Conservation (phyloP, 306 rosid species). For the Casuarina glauca region DNA sequence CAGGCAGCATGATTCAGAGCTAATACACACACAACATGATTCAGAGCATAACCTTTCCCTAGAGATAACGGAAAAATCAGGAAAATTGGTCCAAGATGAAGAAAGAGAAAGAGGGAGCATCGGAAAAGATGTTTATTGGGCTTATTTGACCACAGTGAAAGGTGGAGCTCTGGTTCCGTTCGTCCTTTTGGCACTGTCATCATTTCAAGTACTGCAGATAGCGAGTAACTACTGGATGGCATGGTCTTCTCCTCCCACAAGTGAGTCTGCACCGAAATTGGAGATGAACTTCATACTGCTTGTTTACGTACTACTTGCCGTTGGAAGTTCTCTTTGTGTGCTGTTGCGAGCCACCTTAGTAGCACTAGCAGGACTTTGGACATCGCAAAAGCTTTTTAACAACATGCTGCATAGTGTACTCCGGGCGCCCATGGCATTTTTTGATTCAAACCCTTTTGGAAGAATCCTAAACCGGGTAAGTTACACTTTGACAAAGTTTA, state of each 20-base stretch:
- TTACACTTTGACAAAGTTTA: not conserved
- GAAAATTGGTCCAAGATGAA: slow-evolving; percentile 86
- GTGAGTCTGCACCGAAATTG: slow-evolving; percentile 47
- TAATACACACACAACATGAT: slow-evolving; percentile 37
- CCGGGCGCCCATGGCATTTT: slow-evolving; percentile 93
- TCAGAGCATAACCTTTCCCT: slow-evolving; percentile 56
- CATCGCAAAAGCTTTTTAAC: slow-evolving; percentile 73
- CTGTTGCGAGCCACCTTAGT: slow-evolving; percentile 60
- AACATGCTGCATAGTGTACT: slow-evolving; percentile 68
- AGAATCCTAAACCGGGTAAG: slow-evolving; percentile 91
- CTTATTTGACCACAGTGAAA: no score
- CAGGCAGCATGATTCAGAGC: no score
- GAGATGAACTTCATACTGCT: slow-evolving; percentile 56
- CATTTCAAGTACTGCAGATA: no score
- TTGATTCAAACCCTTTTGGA: slow-evolving; percentile 98
- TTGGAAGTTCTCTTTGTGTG: slow-evolving; percentile 71
- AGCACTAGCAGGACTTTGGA: slow-evolving; percentile 65
- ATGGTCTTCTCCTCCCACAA: slow-evolving; percentile 84
- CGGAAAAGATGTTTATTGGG: slow-evolving; percentile 73
- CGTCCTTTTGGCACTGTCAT: no score
- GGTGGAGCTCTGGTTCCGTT: no score
- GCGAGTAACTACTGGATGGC: slow-evolving; percentile 99
- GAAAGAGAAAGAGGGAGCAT: slow-evolving; percentile 98
- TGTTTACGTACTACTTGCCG: slow-evolving; percentile 64
- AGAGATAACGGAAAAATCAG: slow-evolving; percentile 62